Evolutionary conservation across 2,329 filamentous ascomycete genomes (phyloP).

Genomic region (Neonectria hederae): DNA sequence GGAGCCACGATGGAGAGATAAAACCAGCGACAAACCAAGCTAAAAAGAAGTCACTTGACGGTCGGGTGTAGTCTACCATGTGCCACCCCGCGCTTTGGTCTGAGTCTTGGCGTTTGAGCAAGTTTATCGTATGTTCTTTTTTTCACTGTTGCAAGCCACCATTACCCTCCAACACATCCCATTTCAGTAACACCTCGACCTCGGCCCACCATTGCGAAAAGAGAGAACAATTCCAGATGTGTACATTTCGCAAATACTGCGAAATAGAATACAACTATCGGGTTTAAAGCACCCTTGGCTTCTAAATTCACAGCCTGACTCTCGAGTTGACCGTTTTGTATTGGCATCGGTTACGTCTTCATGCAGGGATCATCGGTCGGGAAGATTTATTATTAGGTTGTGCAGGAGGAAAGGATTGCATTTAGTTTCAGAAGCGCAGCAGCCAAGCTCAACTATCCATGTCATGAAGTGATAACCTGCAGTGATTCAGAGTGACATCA

Average conservation of each 20-base stretch:
- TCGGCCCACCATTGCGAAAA: background rate
- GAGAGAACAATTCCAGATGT: background rate
- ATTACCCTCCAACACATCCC: background rate
- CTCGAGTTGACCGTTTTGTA: background rate
- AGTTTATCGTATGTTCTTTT: constrained; percentile 22
- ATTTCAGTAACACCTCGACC: background rate
- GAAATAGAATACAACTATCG: too few relatives aligned
- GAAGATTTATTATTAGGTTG: constrained; percentile 12
- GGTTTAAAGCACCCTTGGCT: background rate
- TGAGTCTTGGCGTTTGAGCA: constrained; percentile 8
- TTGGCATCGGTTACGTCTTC: background rate
- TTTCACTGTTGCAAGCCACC: background rate
- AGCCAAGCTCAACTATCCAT: constrained; percentile 9
- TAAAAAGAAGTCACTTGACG: background rate
- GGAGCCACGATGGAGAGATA: background rate
- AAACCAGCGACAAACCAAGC: background rate
- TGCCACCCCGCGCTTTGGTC: background rate
- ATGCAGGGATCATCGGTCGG: constrained; percentile 8
- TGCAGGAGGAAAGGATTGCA: background rate
- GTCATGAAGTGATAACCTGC: background rate
- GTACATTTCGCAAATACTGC: background rate
- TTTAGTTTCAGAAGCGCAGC: constrained; percentile 14
- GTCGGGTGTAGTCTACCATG: background rate
- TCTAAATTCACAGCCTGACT: background rate
- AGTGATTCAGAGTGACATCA: background rate